Conservation (phyloP, 805 yeast species). For the Candida andamanensis region DNA sequence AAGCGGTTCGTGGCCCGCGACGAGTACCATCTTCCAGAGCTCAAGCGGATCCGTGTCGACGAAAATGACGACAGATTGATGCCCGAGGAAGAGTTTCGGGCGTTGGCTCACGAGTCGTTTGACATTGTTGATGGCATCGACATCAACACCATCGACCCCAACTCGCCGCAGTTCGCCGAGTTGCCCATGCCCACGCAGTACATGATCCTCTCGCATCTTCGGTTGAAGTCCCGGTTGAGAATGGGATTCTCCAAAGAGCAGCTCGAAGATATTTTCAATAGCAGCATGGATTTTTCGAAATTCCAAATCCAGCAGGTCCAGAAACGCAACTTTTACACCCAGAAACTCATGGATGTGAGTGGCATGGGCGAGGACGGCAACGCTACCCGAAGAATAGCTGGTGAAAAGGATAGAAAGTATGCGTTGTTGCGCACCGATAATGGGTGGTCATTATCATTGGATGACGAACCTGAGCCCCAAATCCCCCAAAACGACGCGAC, state of each 20-base stretch:
- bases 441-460: slow-evolving; percentile 77
- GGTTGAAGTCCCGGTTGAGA: slow-evolving; percentile 82
- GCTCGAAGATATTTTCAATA: slow-evolving; percentile 72
- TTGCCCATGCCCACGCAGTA: slow-evolving; percentile 87
- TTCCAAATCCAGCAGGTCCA: slow-evolving; percentile 93
- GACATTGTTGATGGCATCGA: slow-evolving; percentile 64
- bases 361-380: slow-evolving; percentile 65
- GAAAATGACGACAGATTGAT: slow-evolving; percentile 67
- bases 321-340: slow-evolving; percentile 86
- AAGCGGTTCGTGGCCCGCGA: slow-evolving; percentile 51
- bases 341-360: slow-evolving; percentile 72
- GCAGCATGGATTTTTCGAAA: slow-evolving; percentile 82
- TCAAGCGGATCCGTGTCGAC: slow-evolving; percentile 50
- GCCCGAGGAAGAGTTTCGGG: slow-evolving; percentile 66
- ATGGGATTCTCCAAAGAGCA: slow-evolving; percentile 96
- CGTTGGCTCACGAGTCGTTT: slow-evolving; percentile 45
- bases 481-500: neutral
- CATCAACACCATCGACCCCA: slow-evolving; percentile 74
- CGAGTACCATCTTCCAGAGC: slow-evolving; percentile 79
- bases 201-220: slow-evolving; percentile 74
- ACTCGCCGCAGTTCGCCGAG: slow-evolving; percentile 66
- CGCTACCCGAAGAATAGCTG: slow-evolving; percentile 62
- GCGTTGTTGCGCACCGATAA: slow-evolving; percentile 68
- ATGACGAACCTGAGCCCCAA: slow-evolving; percentile 18
- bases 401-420: slow-evolving; percentile 76